Conservation (phyloP, 108 stramenopile species). For the Aureococcus anophagefferens region DNA sequence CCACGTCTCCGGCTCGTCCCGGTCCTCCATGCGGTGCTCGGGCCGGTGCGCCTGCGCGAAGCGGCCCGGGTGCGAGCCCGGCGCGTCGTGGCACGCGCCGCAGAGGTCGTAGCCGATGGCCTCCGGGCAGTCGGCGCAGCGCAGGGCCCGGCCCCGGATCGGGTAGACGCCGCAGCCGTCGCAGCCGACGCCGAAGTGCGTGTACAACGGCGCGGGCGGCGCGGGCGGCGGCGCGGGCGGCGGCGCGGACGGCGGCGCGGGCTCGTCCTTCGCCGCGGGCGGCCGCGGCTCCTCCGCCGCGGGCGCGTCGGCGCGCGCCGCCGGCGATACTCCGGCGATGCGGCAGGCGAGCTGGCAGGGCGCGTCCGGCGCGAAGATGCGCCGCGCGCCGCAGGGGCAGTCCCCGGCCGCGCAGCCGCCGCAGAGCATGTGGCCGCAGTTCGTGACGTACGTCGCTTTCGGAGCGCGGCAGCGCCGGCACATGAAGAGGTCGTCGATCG, state of each 20-base stretch:
- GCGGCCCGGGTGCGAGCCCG: neutral
- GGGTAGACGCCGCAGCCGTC: slow-evolving; percentile 4
- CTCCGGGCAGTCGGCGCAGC: neutral
- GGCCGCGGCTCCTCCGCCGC: neutral
- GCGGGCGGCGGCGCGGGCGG: too few species aligned
- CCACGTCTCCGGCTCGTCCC: neutral
- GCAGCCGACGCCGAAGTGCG: slow-evolving; percentile 4
- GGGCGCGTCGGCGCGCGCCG: neutral
- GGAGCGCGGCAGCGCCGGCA: neutral
- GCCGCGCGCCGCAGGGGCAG: neutral
- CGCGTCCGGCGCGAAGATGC: neutral
- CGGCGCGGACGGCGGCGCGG: neutral
- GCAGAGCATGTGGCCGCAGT: neutral
- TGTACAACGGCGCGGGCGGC: neutral
- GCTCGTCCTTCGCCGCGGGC: neutral
- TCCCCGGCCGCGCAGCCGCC: neutral
- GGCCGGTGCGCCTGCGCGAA: neutral
- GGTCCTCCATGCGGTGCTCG: neutral
- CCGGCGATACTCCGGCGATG: too few species aligned
- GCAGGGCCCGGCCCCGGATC: neutral
- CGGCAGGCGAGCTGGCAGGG: neutral
- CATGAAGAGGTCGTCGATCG: too few species aligned
- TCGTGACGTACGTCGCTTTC: too few species aligned
- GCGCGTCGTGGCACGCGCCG: neutral
- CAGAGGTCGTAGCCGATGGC: slow-evolving; percentile 1